Conservation (phyloP, 495 filamentous ascomycete genomes). For the Physcia stellaris region DNA sequence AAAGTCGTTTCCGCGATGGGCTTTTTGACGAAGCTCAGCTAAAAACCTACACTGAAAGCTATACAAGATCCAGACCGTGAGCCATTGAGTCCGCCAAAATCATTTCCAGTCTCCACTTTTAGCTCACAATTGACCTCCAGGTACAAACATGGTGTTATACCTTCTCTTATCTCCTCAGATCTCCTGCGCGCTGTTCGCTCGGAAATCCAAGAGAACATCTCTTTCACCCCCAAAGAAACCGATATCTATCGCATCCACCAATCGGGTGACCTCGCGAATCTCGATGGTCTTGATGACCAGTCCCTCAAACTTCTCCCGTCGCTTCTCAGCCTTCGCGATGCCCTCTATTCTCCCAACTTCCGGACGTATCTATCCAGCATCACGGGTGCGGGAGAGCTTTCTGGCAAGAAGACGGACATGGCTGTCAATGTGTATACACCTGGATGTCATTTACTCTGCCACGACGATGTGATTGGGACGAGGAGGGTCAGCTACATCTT, state of each 20-base stretch:
- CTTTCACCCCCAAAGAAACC: conserved; percentile 96
- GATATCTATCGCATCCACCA: conserved; percentile 99
- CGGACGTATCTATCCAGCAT: conserved; percentile 75
- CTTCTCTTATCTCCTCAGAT: conserved; percentile 55
- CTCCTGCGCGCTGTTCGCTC: conserved; percentile 77
- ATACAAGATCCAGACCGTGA: background rate
- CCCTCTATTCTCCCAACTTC: conserved; percentile 81
- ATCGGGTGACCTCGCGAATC: conserved; percentile 91
- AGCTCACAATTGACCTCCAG: too few species aligned
- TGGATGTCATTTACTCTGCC: conserved; percentile 87
- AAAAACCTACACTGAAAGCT: background rate
- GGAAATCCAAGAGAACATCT: conserved; percentile 78
- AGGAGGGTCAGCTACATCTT: conserved; percentile 91
- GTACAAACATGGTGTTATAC: conserved; percentile 88
- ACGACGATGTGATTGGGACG: conserved; percentile 96
- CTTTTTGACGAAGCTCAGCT: background rate
- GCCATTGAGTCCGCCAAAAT: too few species aligned
- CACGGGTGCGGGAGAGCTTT: conserved; percentile 72
- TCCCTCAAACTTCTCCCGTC: conserved; percentile 73
- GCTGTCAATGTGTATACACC: conserved; percentile 98
- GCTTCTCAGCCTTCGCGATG: conserved; percentile 74
- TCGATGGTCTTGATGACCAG: conserved; percentile 78
- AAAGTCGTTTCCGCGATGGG: background rate
- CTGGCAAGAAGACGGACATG: conserved; percentile 96
- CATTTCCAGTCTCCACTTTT: too few species aligned